Percentiles rank a stretch among this genome's conserved stretches.
Conservation (phyloP, 441 rosid species). For the Corymbia citriodora region DNA sequence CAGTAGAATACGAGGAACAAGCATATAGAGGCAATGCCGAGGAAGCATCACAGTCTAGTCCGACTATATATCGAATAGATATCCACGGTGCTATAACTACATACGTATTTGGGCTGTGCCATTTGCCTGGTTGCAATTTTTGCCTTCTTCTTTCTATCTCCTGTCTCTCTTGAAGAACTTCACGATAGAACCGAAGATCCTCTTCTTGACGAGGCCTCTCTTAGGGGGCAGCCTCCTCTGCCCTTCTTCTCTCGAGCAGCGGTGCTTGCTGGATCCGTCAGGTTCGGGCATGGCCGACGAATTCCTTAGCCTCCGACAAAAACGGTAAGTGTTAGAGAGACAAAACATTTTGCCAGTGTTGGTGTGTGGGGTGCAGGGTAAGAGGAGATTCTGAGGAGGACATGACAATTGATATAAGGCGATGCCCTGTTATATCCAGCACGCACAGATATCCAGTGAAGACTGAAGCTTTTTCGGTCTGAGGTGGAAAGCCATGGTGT, state of each 20-base stretch:
- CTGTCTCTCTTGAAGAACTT: neutral
- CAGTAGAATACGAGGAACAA: neutral
- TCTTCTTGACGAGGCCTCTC: neutral
- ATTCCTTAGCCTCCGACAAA: neutral
- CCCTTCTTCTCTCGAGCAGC: neutral
- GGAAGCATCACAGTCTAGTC: neutral
- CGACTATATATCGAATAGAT: neutral
- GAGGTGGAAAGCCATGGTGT: neutral
- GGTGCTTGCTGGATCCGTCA: neutral
- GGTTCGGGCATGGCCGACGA: neutral
- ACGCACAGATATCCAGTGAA: neutral
- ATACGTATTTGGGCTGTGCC: neutral
- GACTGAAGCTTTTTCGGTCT: neutral
- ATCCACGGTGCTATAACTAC: neutral
- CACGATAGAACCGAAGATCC: neutral
- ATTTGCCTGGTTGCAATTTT: neutral
- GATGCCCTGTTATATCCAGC: neutral
- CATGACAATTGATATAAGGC: neutral
- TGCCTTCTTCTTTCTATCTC: neutral
- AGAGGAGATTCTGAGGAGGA: neutral
- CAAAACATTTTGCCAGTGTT: neutral
- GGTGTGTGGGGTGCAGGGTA: neutral
- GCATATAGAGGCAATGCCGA: neutral
- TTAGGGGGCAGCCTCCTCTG: neutral
- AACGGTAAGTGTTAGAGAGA: neutral